Conservation (phyloP, 169 alveolate genomes). For the Plasmodium malariae region DNA sequence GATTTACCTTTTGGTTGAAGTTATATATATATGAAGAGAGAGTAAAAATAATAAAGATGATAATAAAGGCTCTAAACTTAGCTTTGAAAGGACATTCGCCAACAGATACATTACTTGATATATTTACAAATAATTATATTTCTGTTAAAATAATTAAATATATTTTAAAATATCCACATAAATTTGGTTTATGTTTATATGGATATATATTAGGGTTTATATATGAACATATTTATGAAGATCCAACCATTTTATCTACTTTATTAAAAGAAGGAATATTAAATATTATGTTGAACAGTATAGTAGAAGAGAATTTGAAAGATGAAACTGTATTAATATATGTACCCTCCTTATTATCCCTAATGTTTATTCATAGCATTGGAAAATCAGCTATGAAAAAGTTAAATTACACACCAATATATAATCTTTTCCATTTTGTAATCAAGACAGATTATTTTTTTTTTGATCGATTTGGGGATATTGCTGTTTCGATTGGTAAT, state of each 20-base stretch:
- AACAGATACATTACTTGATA: slow-evolving; percentile 68
- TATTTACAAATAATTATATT: slow-evolving; percentile 65
- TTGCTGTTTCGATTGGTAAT: slow-evolving; percentile 84
- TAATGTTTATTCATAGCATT: slow-evolving; percentile 81
- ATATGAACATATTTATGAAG: slow-evolving; percentile 84
- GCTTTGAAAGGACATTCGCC: slow-evolving; percentile 74
- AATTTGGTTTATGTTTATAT: slow-evolving; percentile 82
- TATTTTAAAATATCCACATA: slow-evolving; percentile 79
- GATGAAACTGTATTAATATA: slow-evolving; percentile 81
- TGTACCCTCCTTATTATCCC: slow-evolving; percentile 82
- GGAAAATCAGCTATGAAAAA: slow-evolving; percentile 83
- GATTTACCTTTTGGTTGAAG: slow-evolving; percentile 59
- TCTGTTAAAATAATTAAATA: slow-evolving; percentile 75
- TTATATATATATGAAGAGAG: slow-evolving; percentile 65
- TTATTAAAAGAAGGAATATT: slow-evolving; percentile 81
- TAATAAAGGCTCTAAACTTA: slow-evolving; percentile 54
- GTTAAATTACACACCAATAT: slow-evolving; percentile 77
- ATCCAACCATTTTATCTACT: slow-evolving; percentile 84
- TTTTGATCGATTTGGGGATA: slow-evolving; percentile 87
- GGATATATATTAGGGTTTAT: slow-evolving; percentile 81
- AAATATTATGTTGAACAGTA: slow-evolving; percentile 81
- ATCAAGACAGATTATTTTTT: slow-evolving; percentile 83
- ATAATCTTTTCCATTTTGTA: slow-evolving; percentile 80
- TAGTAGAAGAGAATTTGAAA: slow-evolving; percentile 80
- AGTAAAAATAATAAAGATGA: slow-evolving; percentile 56